Conservation (phyloP, 2,329 filamentous ascomycete species). For the Penicillium brevicompactum region DNA sequence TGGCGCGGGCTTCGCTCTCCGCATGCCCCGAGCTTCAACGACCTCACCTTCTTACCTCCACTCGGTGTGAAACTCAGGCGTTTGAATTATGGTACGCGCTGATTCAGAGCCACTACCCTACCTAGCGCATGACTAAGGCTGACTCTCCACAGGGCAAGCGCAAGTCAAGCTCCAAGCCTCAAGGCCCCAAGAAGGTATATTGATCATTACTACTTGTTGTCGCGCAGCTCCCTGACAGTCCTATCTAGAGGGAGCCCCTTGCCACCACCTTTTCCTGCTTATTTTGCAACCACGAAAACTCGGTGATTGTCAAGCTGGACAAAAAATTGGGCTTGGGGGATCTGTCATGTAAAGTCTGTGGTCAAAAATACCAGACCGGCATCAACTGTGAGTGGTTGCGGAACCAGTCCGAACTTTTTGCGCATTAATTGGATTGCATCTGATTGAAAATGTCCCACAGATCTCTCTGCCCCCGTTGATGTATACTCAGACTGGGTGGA, state of each 20-base stretch:
- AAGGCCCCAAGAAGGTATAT: slow-evolving; percentile 77
- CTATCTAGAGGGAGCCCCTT: slow-evolving; percentile 47
- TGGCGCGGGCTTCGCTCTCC: slow-evolving; percentile 15
- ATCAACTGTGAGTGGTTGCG: slow-evolving; percentile 74
- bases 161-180: slow-evolving; percentile 79
- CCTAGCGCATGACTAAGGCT: no score
- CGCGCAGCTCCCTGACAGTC: slow-evolving; percentile 16
- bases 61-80: not conserved
- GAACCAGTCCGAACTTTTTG: not conserved
- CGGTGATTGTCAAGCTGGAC: slow-evolving; percentile 86
- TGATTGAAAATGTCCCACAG: slow-evolving; percentile 47
- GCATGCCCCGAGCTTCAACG: slow-evolving; percentile 19
- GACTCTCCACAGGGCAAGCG: slow-evolving; percentile 72
- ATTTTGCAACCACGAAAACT: slow-evolving; percentile 97
- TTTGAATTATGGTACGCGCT: slow-evolving; percentile 16
- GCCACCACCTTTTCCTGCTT: slow-evolving; percentile 87
- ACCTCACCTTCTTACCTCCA: slow-evolving; percentile 5
- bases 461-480: slow-evolving; percentile 87
- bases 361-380: slow-evolving; percentile 86
- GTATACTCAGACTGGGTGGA: slow-evolving; percentile 99
- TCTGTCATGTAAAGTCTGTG: slow-evolving; percentile 88
- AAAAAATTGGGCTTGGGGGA: slow-evolving; percentile 88
- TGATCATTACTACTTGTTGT: slow-evolving; percentile 1
- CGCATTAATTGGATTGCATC: not conserved
- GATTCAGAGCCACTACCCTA: no score